These are phyloP conservation scores for Ceratobasidium sp. DNA, from an alignment of 1,284 basidiomycete species.

Conservation along the genomic window DNA sequence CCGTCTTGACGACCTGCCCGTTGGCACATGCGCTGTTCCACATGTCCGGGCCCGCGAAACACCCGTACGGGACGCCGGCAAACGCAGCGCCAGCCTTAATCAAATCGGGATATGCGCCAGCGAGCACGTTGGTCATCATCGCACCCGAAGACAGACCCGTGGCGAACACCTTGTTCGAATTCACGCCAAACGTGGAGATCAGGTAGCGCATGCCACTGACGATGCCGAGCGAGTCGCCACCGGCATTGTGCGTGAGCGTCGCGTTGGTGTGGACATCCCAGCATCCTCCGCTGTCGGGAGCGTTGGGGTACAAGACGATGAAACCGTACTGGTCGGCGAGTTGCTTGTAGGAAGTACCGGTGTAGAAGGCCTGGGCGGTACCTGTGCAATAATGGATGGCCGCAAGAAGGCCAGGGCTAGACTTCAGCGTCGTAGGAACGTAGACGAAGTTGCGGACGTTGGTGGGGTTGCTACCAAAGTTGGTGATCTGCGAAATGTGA, in stretches of 20 bases:
- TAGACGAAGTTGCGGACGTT: conserved; percentile 59
- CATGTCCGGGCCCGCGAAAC: conserved; percentile 61
- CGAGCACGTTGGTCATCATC: conserved; percentile 70
- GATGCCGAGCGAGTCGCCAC: conserved; percentile 66
- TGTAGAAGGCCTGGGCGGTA: conserved; percentile 64
- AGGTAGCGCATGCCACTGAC: conserved; percentile 63
- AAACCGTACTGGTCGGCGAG: conserved; percentile 62
- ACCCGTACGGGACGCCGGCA: conserved; percentile 65
- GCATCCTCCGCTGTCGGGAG: conserved; percentile 59
- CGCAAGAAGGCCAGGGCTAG: conserved; percentile 62
- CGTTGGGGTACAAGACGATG: conserved; percentile 59
- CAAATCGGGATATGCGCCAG: conserved; percentile 66
- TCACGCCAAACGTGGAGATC: conserved; percentile 62
- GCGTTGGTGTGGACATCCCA: conserved; percentile 65
- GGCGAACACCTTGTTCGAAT: conserved; percentile 60
- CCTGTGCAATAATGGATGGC: conserved; percentile 66
- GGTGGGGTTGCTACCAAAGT: conserved; percentile 64
- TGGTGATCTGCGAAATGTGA: conserved; percentile 5
- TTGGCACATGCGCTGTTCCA: conserved; percentile 64
- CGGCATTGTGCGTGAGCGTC: conserved; percentile 65
- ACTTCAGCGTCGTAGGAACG: conserved; percentile 58
- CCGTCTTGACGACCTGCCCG: conserved; percentile 61
- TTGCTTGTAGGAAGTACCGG: conserved; percentile 61
- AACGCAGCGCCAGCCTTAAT: conserved; percentile 63
- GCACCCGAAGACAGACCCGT: conserved; percentile 67